Evolutionary conservation across 2,329 filamentous ascomycete genomes (phyloP).

Genomic region (Beauveria sp.): DNA sequence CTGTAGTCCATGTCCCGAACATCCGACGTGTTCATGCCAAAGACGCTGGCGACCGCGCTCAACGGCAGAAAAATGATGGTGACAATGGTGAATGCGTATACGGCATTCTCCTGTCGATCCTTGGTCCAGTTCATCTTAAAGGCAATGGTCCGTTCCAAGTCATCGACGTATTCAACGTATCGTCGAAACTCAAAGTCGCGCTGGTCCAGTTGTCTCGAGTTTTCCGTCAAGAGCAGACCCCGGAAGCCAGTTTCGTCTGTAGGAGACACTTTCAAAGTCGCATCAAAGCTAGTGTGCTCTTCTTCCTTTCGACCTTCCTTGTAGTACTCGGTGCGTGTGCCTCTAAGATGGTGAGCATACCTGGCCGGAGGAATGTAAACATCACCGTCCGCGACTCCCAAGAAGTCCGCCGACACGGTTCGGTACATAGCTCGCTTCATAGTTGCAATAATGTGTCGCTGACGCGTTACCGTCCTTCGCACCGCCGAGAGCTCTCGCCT

Average conservation of each 20-base stretch:
- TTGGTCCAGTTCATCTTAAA: slow-evolving; percentile 33
- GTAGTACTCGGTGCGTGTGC: slow-evolving; percentile 6
- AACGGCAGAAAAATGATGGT: slow-evolving; percentile 42
- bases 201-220: slow-evolving; percentile 28
- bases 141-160: slow-evolving; percentile 22
- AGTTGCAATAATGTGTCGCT: slow-evolving; percentile 23
- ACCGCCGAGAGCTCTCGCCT: slow-evolving; percentile 34
- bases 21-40: slow-evolving; percentile 47
- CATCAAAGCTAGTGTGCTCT: slow-evolving; percentile 15
- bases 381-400: slow-evolving; percentile 13
- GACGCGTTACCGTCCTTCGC: slow-evolving; percentile 26
- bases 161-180: slow-evolving; percentile 22
- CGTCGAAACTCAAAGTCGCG: slow-evolving; percentile 26
- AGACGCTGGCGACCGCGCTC: slow-evolving; percentile 37
- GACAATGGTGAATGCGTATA: slow-evolving; percentile 42
- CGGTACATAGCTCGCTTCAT: slow-evolving; percentile 19
- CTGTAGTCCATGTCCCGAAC: slow-evolving; percentile 39
- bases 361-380: neutral
- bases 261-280: slow-evolving; percentile 26
- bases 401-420: slow-evolving; percentile 13
- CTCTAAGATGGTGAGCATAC: neutral
- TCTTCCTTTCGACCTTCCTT: slow-evolving; percentile 18
- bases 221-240: slow-evolving; percentile 32
- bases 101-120: slow-evolving; percentile 38
- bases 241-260: slow-evolving; percentile 31